Evolutionary conservation across 108 stramenopile species (phyloP), one percentile per base, ranked within the genome.

Genomic region (Cyclotella choctawhatcheeana): DNA sequence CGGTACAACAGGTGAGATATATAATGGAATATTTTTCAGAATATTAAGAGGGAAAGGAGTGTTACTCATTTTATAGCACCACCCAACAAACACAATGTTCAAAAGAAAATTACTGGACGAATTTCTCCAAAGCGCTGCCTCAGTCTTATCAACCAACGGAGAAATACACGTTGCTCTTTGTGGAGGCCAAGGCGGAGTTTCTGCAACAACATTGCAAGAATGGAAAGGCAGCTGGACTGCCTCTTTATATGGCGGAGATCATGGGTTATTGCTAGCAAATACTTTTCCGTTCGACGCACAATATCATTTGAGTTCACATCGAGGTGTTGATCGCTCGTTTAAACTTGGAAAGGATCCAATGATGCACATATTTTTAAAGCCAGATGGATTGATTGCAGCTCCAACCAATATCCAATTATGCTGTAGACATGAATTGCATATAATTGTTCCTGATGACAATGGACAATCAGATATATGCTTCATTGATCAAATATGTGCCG

Each of bases 161-260:
- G 84, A 91, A 84, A 91, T 93, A 32, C 80, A 84, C 29, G 74
- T 93, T 20, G 87, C 93, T 0, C 59, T 93, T 18, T 86, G 87
- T 60, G 74, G 82, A 52, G 88, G 83, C 31, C 93, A 93, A 66
- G 90, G 93, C 25, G 93, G 93, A 31, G 67, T 68, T 60, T 76
- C 81, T 24, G 75, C 88, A 7, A 72, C 37, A 18, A 62, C 82
- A 5, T 22, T 85, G 21, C 58, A 73, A 44, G 84, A 85, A 64
- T 93, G 90, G 89, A 86, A 72, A 71, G 79, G 71, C 43, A 90
- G 88, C 54, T 93, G 93, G 93, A 79, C 77, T 60, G 85, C 84
- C 14, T 76, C 90, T 2, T 48, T 73, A 54, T 90, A 84, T 74
- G 93, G 87, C 0, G 86, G 79, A 0, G 74, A 87, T 50, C 71